Percentiles rank a stretch among this genome's conserved stretches.
These are phyloP conservation scores for Rhododendron simsii DNA, from an alignment of 148 eudicot species.

Conservation along the genomic window DNA sequence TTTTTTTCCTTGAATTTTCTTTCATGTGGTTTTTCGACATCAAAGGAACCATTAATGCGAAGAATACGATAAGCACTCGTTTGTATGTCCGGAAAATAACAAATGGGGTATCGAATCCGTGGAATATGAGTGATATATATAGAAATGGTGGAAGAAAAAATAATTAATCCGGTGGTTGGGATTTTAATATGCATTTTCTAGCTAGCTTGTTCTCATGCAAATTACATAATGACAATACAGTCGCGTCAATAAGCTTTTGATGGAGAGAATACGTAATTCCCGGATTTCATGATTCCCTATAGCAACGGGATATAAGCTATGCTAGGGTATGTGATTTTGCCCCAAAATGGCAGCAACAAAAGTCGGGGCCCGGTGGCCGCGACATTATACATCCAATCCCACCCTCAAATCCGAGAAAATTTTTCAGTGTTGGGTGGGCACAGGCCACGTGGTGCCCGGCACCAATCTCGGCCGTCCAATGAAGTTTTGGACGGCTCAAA, in stretches of 20 bases:
- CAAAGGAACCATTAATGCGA: not conserved
- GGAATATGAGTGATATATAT: not conserved
- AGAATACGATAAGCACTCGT: not conserved
- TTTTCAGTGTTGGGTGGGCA: too few species aligned
- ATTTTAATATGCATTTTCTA: not conserved
- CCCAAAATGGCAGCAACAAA: not conserved
- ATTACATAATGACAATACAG: too few species aligned
- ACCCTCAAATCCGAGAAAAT: not conserved
- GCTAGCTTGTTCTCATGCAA: not conserved
- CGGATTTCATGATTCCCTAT: not conserved
- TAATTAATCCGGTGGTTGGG: not conserved
- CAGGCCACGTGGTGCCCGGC: too few species aligned
- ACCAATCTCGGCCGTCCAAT: too few species aligned
- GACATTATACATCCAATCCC: not conserved
- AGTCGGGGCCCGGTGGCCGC: not conserved
- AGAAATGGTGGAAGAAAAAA: not conserved
- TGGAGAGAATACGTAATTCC: not conserved
- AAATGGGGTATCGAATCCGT: not conserved
- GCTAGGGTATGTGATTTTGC: not conserved
- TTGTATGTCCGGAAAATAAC: not conserved
- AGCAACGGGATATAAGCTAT: not conserved
- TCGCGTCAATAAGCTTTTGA: not conserved
- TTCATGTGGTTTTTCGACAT: too few species aligned
- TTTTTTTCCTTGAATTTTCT: not conserved
- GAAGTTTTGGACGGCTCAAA: too few species aligned